Evolutionary conservation across 768 basidiomycete genomes (phyloP), one percentile per base, ranked within the genome.

Genomic region (Mrakia blollopis): DNA sequence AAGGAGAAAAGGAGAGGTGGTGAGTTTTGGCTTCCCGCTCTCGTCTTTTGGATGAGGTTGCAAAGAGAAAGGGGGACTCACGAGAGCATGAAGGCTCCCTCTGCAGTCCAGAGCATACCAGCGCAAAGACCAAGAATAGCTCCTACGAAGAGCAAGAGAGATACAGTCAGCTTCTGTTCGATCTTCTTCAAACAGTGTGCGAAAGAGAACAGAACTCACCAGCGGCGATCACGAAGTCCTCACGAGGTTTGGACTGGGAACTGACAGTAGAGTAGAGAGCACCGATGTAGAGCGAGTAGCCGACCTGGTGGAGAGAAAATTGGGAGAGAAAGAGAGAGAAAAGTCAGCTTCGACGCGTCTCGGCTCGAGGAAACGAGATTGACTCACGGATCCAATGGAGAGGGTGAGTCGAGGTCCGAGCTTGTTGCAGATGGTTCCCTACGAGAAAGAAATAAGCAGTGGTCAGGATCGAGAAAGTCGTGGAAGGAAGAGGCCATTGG

Each of bases 261-360:
- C 78, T 75, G 50, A 78, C 77, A 14, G 76, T 78, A 2, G 77
- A 78, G 54, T 74, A 78, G 32, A 79, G 71, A 23, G 79, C 72
- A 30, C 72, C 79, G 54, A 79, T 78, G 62, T 79, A 79, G 54
- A 79, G 76, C 1, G 77, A 73, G 68, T 79, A 79, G 1, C 77
- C 77, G n/a, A 65, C 35, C 28, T 57, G 57, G 4, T 57, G n/a
- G 57, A 44, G 39, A 11, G 39, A 11, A 44, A 44, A 14, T n/a
- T 18, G 13, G n/a, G 4, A 5, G 25, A 57, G 5, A 9, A 28
- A 57, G 57, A n/a, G 14, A n/a, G 57, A 1, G 25, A n/a, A 13
- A 25, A 57, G 57, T 57, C n/a, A 50, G 47, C 18, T 16, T 50
- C 44, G 44, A 47, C 13, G 23, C 47, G 57, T n/a, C 28, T 25